phyloP scores from a whole-genome alignment of 208 protist genomes.

The Acanthamoeba royreba region DNA sequence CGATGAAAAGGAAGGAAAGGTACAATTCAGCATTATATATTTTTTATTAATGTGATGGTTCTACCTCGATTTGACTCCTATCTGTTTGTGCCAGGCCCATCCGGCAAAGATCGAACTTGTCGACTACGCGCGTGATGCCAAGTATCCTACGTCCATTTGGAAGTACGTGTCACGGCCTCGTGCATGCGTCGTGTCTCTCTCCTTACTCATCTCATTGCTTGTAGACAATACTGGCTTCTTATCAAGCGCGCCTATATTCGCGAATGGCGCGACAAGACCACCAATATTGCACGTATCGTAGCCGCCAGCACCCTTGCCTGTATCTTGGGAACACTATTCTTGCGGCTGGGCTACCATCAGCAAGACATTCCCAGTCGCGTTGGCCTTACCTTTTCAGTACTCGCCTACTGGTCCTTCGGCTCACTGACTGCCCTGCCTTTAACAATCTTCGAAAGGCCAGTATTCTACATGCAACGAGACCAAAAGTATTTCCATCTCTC shows the following conservation, averaged over 20 bases:
- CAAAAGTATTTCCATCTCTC: constrained; percentile 14
- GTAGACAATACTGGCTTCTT: background rate
- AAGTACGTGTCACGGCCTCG: background rate
- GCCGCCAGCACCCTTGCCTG: background rate
- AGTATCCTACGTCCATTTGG: background rate
- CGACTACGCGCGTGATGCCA: background rate
- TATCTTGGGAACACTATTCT: constrained; percentile 31
- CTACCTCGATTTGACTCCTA: background rate
- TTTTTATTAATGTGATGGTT: too few species aligned
- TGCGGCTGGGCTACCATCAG: constrained; percentile 4
- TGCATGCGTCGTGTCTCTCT: background rate
- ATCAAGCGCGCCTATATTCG: background rate
- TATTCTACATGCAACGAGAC: constrained; percentile 44
- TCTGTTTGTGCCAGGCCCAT: background rate
- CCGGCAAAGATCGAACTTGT: constrained; percentile 26
- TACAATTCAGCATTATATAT: background rate
- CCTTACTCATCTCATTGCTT: background rate
- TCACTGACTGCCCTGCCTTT: background rate
- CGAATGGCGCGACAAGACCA: constrained; percentile 16
- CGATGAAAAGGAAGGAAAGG: background rate
- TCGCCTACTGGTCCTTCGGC: constrained; percentile 3
- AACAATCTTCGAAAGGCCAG: background rate
- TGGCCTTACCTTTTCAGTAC: background rate
- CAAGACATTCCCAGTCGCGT: background rate
- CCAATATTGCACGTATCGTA: background rate